Base-by-base conservation (phyloP, 2,329 filamentous ascomycete species). In the Penicillium sp. region DNA sequence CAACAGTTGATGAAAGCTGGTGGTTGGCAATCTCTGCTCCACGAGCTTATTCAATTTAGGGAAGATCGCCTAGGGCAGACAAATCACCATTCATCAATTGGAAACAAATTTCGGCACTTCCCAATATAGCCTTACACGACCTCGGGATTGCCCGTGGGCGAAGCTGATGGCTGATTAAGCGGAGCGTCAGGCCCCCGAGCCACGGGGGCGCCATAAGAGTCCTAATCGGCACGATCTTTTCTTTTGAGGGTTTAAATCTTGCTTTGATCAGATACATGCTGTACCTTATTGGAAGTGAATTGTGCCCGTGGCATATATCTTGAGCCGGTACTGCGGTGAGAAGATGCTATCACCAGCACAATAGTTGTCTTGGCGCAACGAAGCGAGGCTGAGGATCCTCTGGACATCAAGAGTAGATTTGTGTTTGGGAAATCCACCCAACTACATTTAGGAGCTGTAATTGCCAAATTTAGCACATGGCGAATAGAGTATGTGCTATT, bases 41-140 rank as follows among this genome's bases (percentile, higher is more conserved):
- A 58, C 32, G 53, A 61, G 60, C 40, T 60, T 61, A 61, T 54
- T 60, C 38, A 2, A 45, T 37, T 51, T 23, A 35, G 44, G 45
- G 50, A 32, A n/a, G 46, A 54, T 54, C 55, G 29, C 6, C 49
- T 8, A 8, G 12, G 7, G 9, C 13, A 27, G 49, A 46, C 52
- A 42, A 54, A 56, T 60, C 12, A 13, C 2, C 0, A 3, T 34
- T n/a, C 6, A 10, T 21, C 13, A n/a, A 48, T 47, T 53, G 21
- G 8, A 48, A 53, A 53, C n/a, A 31, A 18, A 12, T 31, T 38
- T 16, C 5, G 29, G 29, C 1, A 32, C 18, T 23, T 23, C 18
- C 18, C 13, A 39, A 39, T 39, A 21, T 39, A 39, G 18, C 18
- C 37, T 18, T 32, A 32, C 31, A 29, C 9, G 29, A 29, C 29